These are phyloP conservation scores for Albophoma yamanashiensis DNA, from an alignment of 2,329 filamentous ascomycete genomes.

Conservation along the genomic window DNA sequence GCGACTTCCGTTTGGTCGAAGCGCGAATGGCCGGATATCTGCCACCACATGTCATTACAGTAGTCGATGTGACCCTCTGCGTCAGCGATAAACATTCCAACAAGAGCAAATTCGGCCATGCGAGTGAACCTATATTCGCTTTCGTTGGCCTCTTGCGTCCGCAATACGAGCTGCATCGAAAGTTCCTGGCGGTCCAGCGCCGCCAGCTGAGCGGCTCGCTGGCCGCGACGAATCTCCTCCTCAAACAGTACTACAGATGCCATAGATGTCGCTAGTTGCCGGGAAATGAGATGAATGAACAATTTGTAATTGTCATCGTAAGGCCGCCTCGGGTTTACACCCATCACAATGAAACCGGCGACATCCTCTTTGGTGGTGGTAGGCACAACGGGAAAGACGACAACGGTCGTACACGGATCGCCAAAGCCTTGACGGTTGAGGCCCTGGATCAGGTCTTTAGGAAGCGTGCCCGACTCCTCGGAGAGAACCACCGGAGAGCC, in stretches of 20 bases:
- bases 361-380: slow-evolving; percentile 60
- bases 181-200: slow-evolving; percentile 68
- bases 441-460: slow-evolving; percentile 51
- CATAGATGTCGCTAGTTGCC: slow-evolving; percentile 69
- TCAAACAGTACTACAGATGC: slow-evolving; percentile 76
- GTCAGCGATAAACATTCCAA: slow-evolving; percentile 79
- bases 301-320: slow-evolving; percentile 74
- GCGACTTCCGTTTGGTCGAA: slow-evolving; percentile 45
- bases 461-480: slow-evolving; percentile 55
- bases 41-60: slow-evolving; percentile 71
- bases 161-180: slow-evolving; percentile 60
- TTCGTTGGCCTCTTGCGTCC: slow-evolving; percentile 50
- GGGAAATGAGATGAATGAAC: slow-evolving; percentile 63
- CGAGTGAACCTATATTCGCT: slow-evolving; percentile 71
- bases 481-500: slow-evolving; percentile 58
- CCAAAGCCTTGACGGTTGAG: slow-evolving; percentile 62
- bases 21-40: slow-evolving; percentile 57
- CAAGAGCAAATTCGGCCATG: slow-evolving; percentile 76
- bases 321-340: slow-evolving; percentile 65
- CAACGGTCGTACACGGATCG: slow-evolving; percentile 57
- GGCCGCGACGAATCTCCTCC: slow-evolving; percentile 67
- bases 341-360: slow-evolving; percentile 69
- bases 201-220: slow-evolving; percentile 62
- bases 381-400: slow-evolving; percentile 72
- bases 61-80: slow-evolving; percentile 61